Percentiles rank a stretch among this genome's conserved stretches.
These are phyloP conservation scores for Metschnikowia colocasiae DNA, from an alignment of 805 yeast species.

Conservation along the genomic window DNA sequence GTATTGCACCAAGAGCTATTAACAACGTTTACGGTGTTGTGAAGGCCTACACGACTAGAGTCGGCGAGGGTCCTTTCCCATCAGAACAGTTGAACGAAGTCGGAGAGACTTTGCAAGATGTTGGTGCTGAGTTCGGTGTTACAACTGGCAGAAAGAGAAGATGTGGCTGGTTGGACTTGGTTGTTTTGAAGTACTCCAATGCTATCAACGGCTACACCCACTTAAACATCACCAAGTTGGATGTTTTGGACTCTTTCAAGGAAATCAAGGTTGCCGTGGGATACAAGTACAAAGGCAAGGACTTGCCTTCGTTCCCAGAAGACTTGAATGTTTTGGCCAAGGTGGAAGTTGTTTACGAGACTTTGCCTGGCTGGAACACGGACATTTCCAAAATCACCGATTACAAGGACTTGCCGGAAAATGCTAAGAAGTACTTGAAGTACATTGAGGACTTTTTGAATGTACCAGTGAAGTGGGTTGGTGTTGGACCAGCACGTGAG, in stretches of 20 bases:
- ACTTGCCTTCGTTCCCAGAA: slow-evolving; percentile 82
- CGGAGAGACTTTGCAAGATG: slow-evolving; percentile 83
- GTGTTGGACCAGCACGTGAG: slow-evolving; percentile 97
- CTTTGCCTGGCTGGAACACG: slow-evolving; percentile 91
- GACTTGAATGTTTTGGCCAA: slow-evolving; percentile 77
- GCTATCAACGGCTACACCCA: slow-evolving; percentile 93
- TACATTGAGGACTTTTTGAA: slow-evolving; percentile 81
- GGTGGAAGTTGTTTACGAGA: slow-evolving; percentile 88
- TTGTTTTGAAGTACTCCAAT: slow-evolving; percentile 87
- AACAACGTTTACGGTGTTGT: slow-evolving; percentile 90
- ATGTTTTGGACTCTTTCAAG: slow-evolving; percentile 85
- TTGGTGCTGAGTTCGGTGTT: slow-evolving; percentile 96
- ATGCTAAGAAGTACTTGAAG: slow-evolving; percentile 79
- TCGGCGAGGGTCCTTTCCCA: slow-evolving; percentile 99
- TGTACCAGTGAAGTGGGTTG: slow-evolving; percentile 93
- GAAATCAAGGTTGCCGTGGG: slow-evolving; percentile 86
- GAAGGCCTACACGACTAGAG: slow-evolving; percentile 97
- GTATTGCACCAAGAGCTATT: slow-evolving; percentile 86
- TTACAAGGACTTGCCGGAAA: slow-evolving; percentile 79
- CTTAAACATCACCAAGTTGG: slow-evolving; percentile 91
- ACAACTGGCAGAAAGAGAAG: slow-evolving; percentile 99
- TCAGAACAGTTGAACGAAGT: slow-evolving; percentile 87
- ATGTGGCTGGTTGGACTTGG: slow-evolving; percentile 98
- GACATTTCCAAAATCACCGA: slow-evolving; percentile 70
- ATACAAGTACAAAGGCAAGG: slow-evolving; percentile 76